Conservation (phyloP, 495 filamentous ascomycete genomes). For the Aspergillus nidulans region DNA sequence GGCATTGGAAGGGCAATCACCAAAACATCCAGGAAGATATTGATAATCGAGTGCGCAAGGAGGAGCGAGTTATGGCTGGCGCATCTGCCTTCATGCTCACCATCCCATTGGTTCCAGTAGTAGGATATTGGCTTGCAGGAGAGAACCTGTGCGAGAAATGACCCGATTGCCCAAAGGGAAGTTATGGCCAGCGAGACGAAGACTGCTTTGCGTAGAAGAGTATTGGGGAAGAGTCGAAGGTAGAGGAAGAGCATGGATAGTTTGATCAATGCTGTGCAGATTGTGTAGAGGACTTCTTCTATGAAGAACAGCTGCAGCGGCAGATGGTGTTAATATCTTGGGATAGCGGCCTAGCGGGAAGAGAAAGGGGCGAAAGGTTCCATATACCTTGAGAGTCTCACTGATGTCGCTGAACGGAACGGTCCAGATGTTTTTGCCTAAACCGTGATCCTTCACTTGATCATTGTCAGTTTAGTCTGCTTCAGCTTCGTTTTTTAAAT, state of each 20-base stretch:
- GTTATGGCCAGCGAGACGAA: conserved; percentile 24
- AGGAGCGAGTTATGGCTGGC: conserved; percentile 27
- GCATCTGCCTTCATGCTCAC: conserved; percentile 27
- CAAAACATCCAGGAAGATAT: conserved; percentile 39
- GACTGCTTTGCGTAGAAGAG: conserved; percentile 16
- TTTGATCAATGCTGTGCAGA: conserved; percentile 15
- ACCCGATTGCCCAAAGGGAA: conserved; percentile 24
- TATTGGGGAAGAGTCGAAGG: conserved; percentile 32
- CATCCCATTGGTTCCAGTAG: conserved; percentile 34
- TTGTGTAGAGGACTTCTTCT: conserved; percentile 17
- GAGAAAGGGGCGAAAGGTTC: too few relatives aligned
- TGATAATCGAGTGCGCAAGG: conserved; percentile 28
- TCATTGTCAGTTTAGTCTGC: too few relatives aligned
- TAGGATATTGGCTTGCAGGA: conserved; percentile 34
- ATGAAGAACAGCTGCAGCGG: conserved; percentile 13
- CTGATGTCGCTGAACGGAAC: too few relatives aligned
- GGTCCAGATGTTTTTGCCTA: too few relatives aligned
- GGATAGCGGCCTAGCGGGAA: too few relatives aligned
- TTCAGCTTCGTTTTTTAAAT: too few relatives aligned
- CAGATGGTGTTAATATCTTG: background rate
- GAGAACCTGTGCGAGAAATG: conserved; percentile 27
- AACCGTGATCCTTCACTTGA: too few relatives aligned
- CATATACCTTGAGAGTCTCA: too few relatives aligned
- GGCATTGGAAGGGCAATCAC: conserved; percentile 37
- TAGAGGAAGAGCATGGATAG: conserved; percentile 23